Evolutionary conservation across 192 early-diverging fungal genomes (phyloP).

Genomic region (Coemansia reversa): DNA sequence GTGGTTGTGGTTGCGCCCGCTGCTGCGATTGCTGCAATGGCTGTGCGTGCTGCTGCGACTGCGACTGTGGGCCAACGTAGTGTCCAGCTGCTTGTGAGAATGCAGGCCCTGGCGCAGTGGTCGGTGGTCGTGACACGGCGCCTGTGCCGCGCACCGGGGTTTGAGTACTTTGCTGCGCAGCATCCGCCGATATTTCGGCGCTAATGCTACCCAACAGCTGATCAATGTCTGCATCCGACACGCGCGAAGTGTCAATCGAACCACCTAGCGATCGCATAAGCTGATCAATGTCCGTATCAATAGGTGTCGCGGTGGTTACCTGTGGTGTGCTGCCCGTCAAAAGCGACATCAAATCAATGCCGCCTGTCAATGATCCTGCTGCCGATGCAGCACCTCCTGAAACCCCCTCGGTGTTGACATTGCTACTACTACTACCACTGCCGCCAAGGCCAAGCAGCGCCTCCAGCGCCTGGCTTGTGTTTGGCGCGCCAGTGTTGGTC

Average conservation of each 20-base stretch:
- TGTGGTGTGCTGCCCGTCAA: slow-evolving; percentile 14
- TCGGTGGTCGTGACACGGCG: not conserved
- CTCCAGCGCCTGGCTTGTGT: slow-evolving; percentile 8
- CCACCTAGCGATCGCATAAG: slow-evolving; percentile 44
- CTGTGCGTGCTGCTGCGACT: not conserved
- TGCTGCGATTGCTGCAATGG: not conserved
- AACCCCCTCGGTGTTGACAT: not conserved
- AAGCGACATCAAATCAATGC: slow-evolving; percentile 23
- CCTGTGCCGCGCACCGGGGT: not conserved
- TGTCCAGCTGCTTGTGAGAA: not conserved
- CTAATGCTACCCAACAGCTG: slow-evolving; percentile 48
- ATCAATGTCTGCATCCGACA: slow-evolving; percentile 45
- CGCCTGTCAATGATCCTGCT: not conserved
- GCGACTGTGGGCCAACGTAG: not conserved
- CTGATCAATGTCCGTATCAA: slow-evolving; percentile 44
- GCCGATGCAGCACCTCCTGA: not conserved
- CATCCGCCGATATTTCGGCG: slow-evolving; percentile 21
- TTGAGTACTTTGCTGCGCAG: slow-evolving; percentile 5
- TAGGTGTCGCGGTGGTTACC: slow-evolving; percentile 19
- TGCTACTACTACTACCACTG: slow-evolving; percentile 11
- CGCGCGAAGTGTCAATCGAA: slow-evolving; percentile 35
- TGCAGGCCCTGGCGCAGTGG: not conserved
- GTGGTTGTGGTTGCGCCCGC: not conserved
- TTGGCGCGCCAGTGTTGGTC: slow-evolving; percentile 4
- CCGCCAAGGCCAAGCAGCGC: slow-evolving; percentile 1